These are phyloP conservation scores for Hypoxylon sp. DNA, from an alignment of 2,329 filamentous ascomycete genomes.

Conservation along the genomic window DNA sequence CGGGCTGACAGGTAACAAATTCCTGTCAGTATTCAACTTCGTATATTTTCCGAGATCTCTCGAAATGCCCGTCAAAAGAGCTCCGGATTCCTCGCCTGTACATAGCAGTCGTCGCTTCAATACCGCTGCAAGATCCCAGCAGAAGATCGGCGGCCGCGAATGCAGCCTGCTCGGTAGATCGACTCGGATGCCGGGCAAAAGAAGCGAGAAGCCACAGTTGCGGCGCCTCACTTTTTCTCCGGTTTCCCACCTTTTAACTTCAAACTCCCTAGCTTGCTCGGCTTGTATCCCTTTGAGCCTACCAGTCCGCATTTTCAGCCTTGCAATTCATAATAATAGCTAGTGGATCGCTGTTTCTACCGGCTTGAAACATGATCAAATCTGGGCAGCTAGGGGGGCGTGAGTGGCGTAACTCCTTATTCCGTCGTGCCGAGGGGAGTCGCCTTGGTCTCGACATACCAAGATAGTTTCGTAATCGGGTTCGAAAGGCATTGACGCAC, in stretches of 20 bases:
- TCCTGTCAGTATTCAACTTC: slow-evolving; percentile 11
- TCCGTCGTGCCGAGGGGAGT: slow-evolving; percentile 3
- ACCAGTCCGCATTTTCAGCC: slow-evolving; percentile 12
- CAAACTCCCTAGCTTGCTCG: not conserved
- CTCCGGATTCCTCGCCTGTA: slow-evolving; percentile 11
- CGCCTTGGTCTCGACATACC: slow-evolving; percentile 11
- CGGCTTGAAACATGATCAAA: slow-evolving; percentile 22
- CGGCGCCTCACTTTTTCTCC: slow-evolving; percentile 27
- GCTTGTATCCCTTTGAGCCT: slow-evolving; percentile 12
- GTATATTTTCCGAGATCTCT: slow-evolving; percentile 28
- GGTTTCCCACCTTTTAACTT: not conserved
- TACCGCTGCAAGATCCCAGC: slow-evolving; percentile 5
- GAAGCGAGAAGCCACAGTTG: slow-evolving; percentile 12
- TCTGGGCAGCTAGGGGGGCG: not conserved
- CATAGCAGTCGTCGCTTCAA: not conserved
- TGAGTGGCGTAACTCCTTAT: slow-evolving; percentile 7
- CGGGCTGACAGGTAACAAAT: not conserved
- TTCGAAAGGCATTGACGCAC: slow-evolving; percentile 3
- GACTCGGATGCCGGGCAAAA: slow-evolving; percentile 31
- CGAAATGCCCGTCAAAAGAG: slow-evolving; percentile 3
- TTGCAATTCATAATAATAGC: slow-evolving; percentile 15
- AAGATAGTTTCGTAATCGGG: slow-evolving; percentile 7
- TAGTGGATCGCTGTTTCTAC: slow-evolving; percentile 22
- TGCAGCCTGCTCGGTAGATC: slow-evolving; percentile 36
- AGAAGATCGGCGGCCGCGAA: slow-evolving; percentile 30